Evolutionary conservation across 805 yeast genomes (phyloP), one percentile per base, ranked within the genome.

Genomic region (Ogataea allantospora): DNA sequence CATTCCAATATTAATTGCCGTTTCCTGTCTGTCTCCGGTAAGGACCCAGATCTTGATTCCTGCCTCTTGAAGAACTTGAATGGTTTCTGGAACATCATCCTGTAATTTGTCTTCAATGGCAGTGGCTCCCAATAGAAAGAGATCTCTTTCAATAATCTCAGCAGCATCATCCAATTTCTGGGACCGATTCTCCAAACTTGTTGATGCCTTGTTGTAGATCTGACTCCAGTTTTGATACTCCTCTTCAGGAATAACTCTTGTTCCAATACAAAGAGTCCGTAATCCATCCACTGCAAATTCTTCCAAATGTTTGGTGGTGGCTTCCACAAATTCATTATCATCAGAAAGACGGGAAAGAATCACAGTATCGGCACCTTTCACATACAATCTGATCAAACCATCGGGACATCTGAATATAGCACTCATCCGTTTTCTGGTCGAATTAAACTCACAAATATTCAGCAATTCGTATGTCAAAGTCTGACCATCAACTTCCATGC

Each of bases 1-100:
- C 97, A 93, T 88, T 44, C 99, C 99, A 56, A 93, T 93, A 60
- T 93, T 93, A 48, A 93, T 85, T 0, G 99, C 99, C 10, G 99
- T 93, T 61, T 93, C 99, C 60, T 95, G 99, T 61, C 96, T 77
- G 58, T 93, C 99, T 52, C 99, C 99, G 2, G 99, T 93, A 34
- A 93, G 69, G 16, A 93, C 97, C 99, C 99, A 93, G 12, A 93
- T 78, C 60, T 88, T 91, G 48, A 95, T 89, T 11, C 98, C 98
- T 0, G 99, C 99, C 40, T 84, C 88, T 59, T 95, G 99, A 39
- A 93, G 71, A 5, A 95, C 85, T 48, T 87, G 93, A 44, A 93
- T 95, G 1, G 99, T 88, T 49, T 93, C 99, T 2, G 99, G 98
- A 14, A 93, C 99, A 27, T 97, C 99, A 41, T 91, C 98, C 66